Percentiles rank a stretch among this genome's conserved stretches.
Conservation (phyloP, 176 grass and related monocot species). For the Hsuehochloa calcarea region DNA sequence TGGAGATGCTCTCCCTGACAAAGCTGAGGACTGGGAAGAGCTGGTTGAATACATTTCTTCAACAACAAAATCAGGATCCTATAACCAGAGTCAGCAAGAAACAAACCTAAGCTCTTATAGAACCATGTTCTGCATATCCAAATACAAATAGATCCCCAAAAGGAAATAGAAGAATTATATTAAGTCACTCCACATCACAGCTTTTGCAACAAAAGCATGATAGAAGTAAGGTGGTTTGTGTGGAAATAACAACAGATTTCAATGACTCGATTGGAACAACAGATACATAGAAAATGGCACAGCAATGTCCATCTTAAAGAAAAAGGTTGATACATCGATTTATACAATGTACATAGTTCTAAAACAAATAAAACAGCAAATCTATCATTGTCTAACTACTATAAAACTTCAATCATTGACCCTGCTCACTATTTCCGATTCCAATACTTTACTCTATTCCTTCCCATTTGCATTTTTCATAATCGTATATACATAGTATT, state of each 20-base stretch:
- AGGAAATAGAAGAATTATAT: not conserved
- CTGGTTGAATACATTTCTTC: slow-evolving; percentile 68
- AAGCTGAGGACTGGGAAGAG: slow-evolving; percentile 49
- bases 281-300: not conserved
- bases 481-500: not conserved
- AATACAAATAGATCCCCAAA: slow-evolving; percentile 13
- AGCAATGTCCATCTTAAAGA: not conserved
- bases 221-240: not conserved
- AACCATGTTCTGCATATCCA: slow-evolving; percentile 12
- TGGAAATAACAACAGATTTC: not conserved
- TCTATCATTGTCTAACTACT: not conserved
- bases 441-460: not conserved
- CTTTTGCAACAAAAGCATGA: not conserved
- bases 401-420: not conserved
- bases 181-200: not conserved
- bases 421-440: not conserved
- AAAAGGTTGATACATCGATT: not conserved
- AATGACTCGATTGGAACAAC: not conserved
- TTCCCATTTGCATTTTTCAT: not conserved
- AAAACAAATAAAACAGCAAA: not conserved
- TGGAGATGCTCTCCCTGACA: slow-evolving; percentile 46
- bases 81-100: slow-evolving; percentile 22
- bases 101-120: slow-evolving; percentile 17
- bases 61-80: slow-evolving; percentile 67
- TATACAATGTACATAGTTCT: not conserved